Evolutionary conservation across 148 eudicot genomes (phyloP).

Genomic region (Euryodendron excelsum): DNA sequence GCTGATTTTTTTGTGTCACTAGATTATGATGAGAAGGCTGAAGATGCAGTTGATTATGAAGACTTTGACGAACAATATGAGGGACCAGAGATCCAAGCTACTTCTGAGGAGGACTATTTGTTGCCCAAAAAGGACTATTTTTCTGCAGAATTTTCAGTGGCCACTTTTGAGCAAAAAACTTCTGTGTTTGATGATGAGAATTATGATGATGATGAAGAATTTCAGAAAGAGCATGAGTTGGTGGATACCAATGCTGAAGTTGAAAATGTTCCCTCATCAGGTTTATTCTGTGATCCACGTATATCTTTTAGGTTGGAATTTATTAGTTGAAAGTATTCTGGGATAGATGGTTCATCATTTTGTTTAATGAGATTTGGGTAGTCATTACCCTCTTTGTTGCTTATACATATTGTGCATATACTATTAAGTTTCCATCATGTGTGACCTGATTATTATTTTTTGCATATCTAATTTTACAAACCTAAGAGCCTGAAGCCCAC

Average conservation of each 20-base stretch:
- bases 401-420: too few relatives aligned
- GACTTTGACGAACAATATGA: constrained; percentile 97
- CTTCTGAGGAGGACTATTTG: constrained; percentile 88
- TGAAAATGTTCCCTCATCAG: constrained; percentile 35
- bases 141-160: constrained; percentile 42
- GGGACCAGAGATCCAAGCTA: constrained; percentile 86
- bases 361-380: background rate
- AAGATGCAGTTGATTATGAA: constrained; percentile 95
- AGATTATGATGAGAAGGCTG: constrained; percentile 96
- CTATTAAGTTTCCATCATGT: too few relatives aligned
- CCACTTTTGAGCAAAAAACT: constrained; percentile 37
- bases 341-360: background rate
- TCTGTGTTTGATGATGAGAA: constrained; percentile 93
- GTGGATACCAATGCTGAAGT: constrained; percentile 36
- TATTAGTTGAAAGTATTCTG: background rate
- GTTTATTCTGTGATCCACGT: constrained; percentile 25
- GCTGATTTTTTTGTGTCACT: constrained; percentile 17
- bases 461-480: too few relatives aligned
- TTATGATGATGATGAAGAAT: constrained; percentile 80
- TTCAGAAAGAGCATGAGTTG: constrained; percentile 44
- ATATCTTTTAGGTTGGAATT: background rate
- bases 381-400: background rate
- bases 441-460: too few relatives aligned
- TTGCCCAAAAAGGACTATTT: constrained; percentile 63
- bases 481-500: too few relatives aligned